Evolutionary conservation across 2,329 filamentous ascomycete species (phyloP).

Genomic region (Apiospora rasikravindrae): DNA sequence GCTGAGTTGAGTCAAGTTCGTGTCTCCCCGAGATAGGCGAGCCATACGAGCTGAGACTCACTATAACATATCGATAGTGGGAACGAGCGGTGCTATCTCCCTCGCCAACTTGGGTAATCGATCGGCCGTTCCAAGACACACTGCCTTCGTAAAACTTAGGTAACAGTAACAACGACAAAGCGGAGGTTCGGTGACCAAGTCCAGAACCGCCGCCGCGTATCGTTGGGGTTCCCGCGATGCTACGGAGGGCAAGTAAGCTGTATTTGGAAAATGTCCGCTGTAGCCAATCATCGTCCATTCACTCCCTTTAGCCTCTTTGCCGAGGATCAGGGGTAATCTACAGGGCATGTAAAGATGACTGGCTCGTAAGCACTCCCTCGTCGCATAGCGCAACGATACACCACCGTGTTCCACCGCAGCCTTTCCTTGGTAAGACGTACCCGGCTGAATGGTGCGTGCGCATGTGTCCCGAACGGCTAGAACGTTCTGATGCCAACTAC

Average conservation of each 20-base stretch:
- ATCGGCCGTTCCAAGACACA: background rate
- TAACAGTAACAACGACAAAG: background rate
- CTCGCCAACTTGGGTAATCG: background rate
- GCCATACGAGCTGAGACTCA: background rate
- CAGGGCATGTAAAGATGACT: background rate
- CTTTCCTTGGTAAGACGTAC: background rate
- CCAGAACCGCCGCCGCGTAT: background rate
- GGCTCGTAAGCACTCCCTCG: background rate
- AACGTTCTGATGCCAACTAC: background rate
- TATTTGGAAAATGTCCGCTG: slow-evolving; percentile 3
- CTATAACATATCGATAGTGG: background rate
- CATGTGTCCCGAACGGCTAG: background rate
- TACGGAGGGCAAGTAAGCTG: background rate
- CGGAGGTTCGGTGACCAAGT: background rate
- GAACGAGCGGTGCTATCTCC: too few relatives aligned
- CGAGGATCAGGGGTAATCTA: slow-evolving; percentile 20
- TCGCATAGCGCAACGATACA: background rate
- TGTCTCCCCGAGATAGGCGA: background rate
- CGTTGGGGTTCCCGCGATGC: background rate
- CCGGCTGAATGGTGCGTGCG: slow-evolving; percentile 1
- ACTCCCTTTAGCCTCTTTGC: slow-evolving; percentile 26
- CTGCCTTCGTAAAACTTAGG: background rate
- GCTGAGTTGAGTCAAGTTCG: slow-evolving; percentile 3
- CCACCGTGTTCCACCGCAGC: background rate
- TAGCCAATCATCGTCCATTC: slow-evolving; percentile 17